Conservation (phyloP, 1,284 basidiomycete genomes). For the Laetiporus sulphureus region DNA sequence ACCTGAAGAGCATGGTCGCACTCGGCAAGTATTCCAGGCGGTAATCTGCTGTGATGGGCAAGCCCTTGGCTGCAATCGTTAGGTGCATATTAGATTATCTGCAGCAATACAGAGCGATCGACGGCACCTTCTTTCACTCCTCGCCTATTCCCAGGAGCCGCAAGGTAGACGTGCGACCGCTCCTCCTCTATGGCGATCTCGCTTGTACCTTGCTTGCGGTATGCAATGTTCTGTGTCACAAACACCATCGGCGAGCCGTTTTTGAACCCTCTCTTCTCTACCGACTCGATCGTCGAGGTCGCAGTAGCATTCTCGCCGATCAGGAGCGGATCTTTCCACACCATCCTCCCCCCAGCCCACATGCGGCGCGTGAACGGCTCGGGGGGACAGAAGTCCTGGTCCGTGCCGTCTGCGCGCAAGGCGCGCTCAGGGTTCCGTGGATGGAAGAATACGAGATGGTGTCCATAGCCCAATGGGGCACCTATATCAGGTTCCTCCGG, state of each 20-base stretch:
- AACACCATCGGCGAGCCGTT: slow-evolving; percentile 66
- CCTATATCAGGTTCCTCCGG: slow-evolving; percentile 36
- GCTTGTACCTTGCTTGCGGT: slow-evolving; percentile 32
- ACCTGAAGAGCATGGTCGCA: slow-evolving; percentile 72
- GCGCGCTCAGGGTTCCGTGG: slow-evolving; percentile 50
- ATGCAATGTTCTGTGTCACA: slow-evolving; percentile 59
- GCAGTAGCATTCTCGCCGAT: slow-evolving; percentile 52
- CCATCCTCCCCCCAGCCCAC: slow-evolving; percentile 78
- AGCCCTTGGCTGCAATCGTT: slow-evolving; percentile 35
- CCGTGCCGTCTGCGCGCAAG: slow-evolving; percentile 67
- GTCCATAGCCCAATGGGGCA: slow-evolving; percentile 48
- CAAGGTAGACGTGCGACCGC: slow-evolving; percentile 70
- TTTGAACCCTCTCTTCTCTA: slow-evolving; percentile 64
- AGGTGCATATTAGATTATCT: too few relatives aligned
- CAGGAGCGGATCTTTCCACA: slow-evolving; percentile 52
- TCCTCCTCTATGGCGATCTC: slow-evolving; percentile 56
- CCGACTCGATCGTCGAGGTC: slow-evolving; percentile 41
- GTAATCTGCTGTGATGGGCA: slow-evolving; percentile 48
- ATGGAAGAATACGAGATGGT: slow-evolving; percentile 75
- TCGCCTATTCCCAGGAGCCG: slow-evolving; percentile 26
- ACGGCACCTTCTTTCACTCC: slow-evolving; percentile 37
- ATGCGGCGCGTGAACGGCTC: slow-evolving; percentile 71
- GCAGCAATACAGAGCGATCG: too few relatives aligned
- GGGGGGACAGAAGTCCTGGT: slow-evolving; percentile 65
- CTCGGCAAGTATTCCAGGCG: slow-evolving; percentile 62